Evolutionary conservation across 257 asterid genomes (phyloP).

Genomic region (Przewalskia tangutica): DNA sequence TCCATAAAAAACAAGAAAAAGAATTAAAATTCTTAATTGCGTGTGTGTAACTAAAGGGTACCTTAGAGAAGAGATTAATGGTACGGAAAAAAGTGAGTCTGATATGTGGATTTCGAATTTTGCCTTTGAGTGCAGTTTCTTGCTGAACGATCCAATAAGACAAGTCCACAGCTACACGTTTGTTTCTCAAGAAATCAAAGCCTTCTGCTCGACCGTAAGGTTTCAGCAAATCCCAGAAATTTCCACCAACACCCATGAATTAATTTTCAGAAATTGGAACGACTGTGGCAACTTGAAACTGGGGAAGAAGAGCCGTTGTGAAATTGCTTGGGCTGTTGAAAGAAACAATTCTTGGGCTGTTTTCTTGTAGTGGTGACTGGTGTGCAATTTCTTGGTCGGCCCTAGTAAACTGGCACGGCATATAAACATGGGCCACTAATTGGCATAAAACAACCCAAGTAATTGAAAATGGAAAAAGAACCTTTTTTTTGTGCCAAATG

Average conservation of each 20-base stretch:
- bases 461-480: too few relatives aligned
- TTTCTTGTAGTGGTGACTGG: not conserved
- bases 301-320: not conserved
- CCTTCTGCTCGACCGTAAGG: conserved; percentile 64
- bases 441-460: too few relatives aligned
- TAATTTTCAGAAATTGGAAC: not conserved
- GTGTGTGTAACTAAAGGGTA: conserved; percentile 5
- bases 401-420: not conserved
- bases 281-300: not conserved
- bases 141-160: conserved; percentile 94
- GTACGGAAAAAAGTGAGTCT: conserved; percentile 81
- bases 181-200: conserved; percentile 85
- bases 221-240: conserved; percentile 94
- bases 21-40: not conserved
- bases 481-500: too few relatives aligned
- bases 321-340: not conserved
- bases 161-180: conserved; percentile 88
- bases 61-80: conserved; percentile 78
- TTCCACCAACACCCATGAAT: conserved; percentile 72
- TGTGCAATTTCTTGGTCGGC: not conserved
- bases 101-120: conserved; percentile 58
- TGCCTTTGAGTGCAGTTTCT: conserved; percentile 77
- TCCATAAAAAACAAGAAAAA: not conserved
- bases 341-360: not conserved
- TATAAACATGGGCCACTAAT: too few relatives aligned